phyloP scores from a whole-genome alignment of 148 eudicot genomes.

The Chenopodium berlandieri region DNA sequence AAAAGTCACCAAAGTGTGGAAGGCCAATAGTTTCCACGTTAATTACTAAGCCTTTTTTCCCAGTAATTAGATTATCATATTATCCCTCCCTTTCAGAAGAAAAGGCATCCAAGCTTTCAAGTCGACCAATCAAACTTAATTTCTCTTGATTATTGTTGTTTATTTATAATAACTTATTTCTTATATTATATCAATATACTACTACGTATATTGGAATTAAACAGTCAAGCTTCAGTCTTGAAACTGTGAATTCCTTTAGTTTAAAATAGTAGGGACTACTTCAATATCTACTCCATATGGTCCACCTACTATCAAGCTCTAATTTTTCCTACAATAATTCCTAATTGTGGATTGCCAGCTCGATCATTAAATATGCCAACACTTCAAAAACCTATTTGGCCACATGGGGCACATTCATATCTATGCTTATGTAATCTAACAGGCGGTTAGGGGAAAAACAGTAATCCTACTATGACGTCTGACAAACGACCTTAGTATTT shows the following conservation, averaged over 20 bases:
- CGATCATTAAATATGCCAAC: no score
- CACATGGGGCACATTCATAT: not conserved
- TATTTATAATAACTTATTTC: not conserved
- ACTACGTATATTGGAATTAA: not conserved
- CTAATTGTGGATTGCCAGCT: no score
- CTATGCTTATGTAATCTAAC: not conserved
- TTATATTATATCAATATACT: not conserved
- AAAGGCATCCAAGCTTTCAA: not conserved
- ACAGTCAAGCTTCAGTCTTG: not conserved
- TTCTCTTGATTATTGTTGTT: no score
- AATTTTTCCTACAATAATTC: no score
- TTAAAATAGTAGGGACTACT: not conserved
- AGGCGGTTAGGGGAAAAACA: not conserved
- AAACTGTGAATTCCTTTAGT: not conserved
- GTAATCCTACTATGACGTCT: not conserved
- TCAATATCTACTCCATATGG: not conserved
- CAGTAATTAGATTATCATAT: not conserved
- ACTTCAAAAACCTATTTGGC: not conserved
- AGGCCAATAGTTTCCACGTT: not conserved
- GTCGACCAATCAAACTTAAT: not conserved
- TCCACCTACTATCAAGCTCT: not conserved
- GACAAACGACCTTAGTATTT: not conserved
- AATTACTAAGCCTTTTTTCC: not conserved
- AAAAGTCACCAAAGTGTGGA: not conserved
- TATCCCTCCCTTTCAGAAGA: not conserved